Base-by-base conservation (phyloP, 75 land plant species). In the Pseudotsuga menziesii region DNA sequence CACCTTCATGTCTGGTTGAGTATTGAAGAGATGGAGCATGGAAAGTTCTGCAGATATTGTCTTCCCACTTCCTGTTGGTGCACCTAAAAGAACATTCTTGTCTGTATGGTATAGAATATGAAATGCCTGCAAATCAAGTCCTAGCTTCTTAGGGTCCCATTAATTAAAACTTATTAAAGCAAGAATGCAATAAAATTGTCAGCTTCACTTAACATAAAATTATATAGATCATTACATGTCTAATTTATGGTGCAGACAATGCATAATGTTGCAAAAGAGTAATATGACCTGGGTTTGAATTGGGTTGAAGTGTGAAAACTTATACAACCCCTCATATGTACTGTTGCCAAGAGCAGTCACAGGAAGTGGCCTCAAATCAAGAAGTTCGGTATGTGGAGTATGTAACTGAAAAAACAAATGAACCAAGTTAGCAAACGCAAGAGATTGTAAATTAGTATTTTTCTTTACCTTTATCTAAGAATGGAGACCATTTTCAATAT, bases 51-150 rank as follows among this genome's bases (percentile, higher is more conserved):
- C 88, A 63, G 98, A 94, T 78, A 97, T 97, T 9, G 99, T 97
- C 85, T 97, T 97, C 69, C 99, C 99, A 92, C 99, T 97, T 66
- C 99, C 99, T 26, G 99, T 97, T 19, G 99, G 99, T 66, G 99
- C 99, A 41, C 99, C 99, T 63, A 97, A 77, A 22, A 97, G 95
- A 69, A 94, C 94, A 87, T 91, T 97, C 73, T 84, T 81, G 44
- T 94, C 98, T 23, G 99, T 89, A 80, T 97, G 99, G 77, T 97
- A 94, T 54, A 97, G 83, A 36, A 89, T 82, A 84, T 97, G 98
- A 77, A 97, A 97, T 9, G 88, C 83, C 99, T 97, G 93, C 74
- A 71, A 75, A 54, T 74, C 4, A 74, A 16, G 36, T 0, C 56
- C 4, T 58, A 57, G 16, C 78, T 14, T 56, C n/a, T 71, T 17